Evolutionary conservation across 192 early-diverging fungal species (phyloP).

Genomic region (Kickxella alabastrina): DNA sequence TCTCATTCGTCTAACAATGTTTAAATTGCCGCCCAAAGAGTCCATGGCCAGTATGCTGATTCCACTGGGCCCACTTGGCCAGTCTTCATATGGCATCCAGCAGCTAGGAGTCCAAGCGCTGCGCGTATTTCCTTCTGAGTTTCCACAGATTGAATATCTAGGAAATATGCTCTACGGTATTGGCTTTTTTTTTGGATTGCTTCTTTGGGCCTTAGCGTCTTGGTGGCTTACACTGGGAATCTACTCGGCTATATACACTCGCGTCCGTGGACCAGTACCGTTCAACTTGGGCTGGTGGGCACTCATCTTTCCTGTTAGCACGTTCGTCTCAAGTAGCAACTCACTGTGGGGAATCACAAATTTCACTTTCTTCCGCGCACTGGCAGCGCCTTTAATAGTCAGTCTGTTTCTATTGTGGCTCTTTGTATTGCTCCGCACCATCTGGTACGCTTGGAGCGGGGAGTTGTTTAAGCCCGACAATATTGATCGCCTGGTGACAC

Average conservation of each 20-base stretch:
- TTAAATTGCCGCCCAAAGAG: slow-evolving; percentile 53
- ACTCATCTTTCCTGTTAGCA: slow-evolving; percentile 54
- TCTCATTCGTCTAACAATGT: slow-evolving; percentile 41
- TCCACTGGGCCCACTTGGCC: slow-evolving; percentile 53
- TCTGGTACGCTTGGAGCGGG: slow-evolving; percentile 42
- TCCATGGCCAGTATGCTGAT: slow-evolving; percentile 51
- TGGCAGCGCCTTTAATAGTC: slow-evolving; percentile 35
- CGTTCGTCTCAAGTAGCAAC: slow-evolving; percentile 27
- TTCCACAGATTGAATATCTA: slow-evolving; percentile 25
- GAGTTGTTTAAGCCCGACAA: slow-evolving; percentile 35
- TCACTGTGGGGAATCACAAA: slow-evolving; percentile 18
- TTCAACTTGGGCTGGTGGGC: slow-evolving; percentile 62
- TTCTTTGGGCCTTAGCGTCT: slow-evolving; percentile 48
- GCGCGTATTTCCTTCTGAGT: slow-evolving; percentile 22
- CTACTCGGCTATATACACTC: slow-evolving; percentile 30
- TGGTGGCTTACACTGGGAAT: slow-evolving; percentile 52
- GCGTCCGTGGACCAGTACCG: slow-evolving; percentile 23
- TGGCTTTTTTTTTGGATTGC: slow-evolving; percentile 34
- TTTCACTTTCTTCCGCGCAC: slow-evolving; percentile 35
- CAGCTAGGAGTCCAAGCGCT: slow-evolving; percentile 39
- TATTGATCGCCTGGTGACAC: too few species aligned
- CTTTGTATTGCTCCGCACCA: slow-evolving; percentile 18
- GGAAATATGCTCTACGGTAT: slow-evolving; percentile 26
- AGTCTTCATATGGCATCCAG: slow-evolving; percentile 52
- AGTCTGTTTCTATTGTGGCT: slow-evolving; percentile 33